A percentile compares a stretch with the other conserved stretches of the same genome.
phyloP scores from a whole-genome alignment of 257 asterid genomes.

The Pogostemon cablin region DNA sequence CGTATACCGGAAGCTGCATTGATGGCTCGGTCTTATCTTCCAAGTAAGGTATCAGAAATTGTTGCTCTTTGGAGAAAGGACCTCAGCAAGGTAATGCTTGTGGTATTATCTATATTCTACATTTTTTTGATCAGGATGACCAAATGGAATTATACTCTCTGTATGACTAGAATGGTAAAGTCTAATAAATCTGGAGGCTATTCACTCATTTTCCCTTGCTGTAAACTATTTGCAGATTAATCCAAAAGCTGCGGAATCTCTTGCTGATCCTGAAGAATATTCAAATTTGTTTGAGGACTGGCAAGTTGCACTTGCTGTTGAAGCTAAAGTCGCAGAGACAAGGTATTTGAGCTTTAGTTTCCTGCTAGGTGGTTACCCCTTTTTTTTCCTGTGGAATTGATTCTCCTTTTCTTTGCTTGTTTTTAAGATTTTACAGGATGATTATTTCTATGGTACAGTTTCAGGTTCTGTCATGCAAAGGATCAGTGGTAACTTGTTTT shows the following conservation, averaged over 20 bases:
- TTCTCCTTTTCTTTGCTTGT: conserved; percentile 11
- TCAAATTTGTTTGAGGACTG: conserved; percentile 90
- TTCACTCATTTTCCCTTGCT: conserved; percentile 25
- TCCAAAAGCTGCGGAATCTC: conserved; percentile 94
- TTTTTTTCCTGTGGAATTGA: conserved; percentile 25
- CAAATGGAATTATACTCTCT: conserved; percentile 7
- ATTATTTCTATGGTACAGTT: not conserved
- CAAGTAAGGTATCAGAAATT: conserved; percentile 90
- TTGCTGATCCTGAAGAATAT: conserved; percentile 94
- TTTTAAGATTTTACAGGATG: not conserved
- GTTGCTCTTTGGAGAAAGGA: conserved; percentile 90
- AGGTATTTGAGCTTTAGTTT: conserved; percentile 40
- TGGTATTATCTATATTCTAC: conserved; percentile 8
- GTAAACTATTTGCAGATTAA: conserved; percentile 57
- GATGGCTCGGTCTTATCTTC: conserved; percentile 97
- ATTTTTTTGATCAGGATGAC: not conserved
- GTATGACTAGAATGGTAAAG: conserved; percentile 10
- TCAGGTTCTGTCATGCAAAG: conserved; percentile 17
- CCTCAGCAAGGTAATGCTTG: conserved; percentile 60
- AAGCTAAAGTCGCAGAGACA: conserved; percentile 65
- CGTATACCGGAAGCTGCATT: conserved; percentile 99
- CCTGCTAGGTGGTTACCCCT: not conserved
- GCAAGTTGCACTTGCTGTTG: conserved; percentile 88
- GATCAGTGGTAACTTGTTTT: conserved; percentile 26
- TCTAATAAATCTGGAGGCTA: conserved; percentile 21